A percentile compares a stretch with the other conserved stretches of the same genome.
Conservation (phyloP, 371 early-diverging fungal genomes). For the Mucor indicus region DNA sequence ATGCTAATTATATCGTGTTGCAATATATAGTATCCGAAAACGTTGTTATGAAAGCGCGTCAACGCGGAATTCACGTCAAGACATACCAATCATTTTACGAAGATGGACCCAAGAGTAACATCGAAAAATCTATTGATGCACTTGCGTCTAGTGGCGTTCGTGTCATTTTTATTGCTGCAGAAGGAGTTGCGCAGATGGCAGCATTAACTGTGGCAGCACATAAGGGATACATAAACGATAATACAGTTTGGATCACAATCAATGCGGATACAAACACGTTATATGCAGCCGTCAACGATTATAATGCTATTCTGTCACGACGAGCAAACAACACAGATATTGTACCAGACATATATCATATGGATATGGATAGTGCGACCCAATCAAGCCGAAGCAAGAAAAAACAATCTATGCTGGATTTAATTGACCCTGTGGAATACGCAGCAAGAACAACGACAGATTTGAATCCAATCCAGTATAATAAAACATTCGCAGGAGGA, state of each 20-base stretch:
- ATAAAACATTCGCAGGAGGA: constrained; percentile 43
- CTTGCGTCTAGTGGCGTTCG: constrained; percentile 42
- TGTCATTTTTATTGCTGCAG: constrained; percentile 51
- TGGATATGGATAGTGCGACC: background rate
- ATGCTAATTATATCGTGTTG: background rate
- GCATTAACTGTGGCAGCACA: constrained; percentile 38
- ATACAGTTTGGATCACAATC: constrained; percentile 39
- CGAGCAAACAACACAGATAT: constrained; percentile 13
- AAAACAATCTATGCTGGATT: constrained; percentile 5
- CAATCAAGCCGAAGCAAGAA: background rate
- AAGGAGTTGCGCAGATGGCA: constrained; percentile 36
- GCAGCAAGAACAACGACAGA: constrained; percentile 22
- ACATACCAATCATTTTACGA: constrained; percentile 48
- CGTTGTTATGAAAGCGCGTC: constrained; percentile 36
- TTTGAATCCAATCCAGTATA: constrained; percentile 25
- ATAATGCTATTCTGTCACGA: constrained; percentile 22
- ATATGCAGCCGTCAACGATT: constrained; percentile 13
- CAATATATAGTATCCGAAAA: constrained; percentile 46
- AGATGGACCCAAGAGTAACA: constrained; percentile 41
- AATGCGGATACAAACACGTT: constrained; percentile 18
- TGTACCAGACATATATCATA: constrained; percentile 5
- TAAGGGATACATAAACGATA: constrained; percentile 37
- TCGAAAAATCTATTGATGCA: constrained; percentile 35
- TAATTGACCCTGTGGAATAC: constrained; percentile 26
- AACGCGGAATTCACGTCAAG: constrained; percentile 37